A percentile compares a stretch with the other conserved stretches of the same genome.
phyloP scores from a whole-genome alignment of 2,329 filamentous ascomycete genomes.

The Colletotrichum sp. region DNA sequence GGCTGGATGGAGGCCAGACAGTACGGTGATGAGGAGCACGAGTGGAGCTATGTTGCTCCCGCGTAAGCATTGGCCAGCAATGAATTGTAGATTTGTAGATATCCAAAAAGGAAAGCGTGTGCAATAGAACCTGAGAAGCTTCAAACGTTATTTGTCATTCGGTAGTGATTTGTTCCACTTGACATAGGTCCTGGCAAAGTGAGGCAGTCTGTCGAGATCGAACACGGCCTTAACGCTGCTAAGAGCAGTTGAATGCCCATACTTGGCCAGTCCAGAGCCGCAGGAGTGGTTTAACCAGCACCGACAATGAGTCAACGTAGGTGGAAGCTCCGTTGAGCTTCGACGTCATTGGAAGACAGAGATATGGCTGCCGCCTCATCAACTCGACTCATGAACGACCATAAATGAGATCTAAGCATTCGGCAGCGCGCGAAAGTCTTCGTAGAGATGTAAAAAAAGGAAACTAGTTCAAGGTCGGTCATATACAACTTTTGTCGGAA shows the following conservation, averaged over 20 bases:
- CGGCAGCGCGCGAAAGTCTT: slow-evolving; percentile 23
- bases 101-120: slow-evolving; percentile 13
- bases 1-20: slow-evolving; percentile 95
- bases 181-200: not conserved
- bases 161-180: not conserved
- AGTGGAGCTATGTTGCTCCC: slow-evolving; percentile 76
- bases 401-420: slow-evolving; percentile 14
- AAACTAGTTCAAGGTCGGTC: slow-evolving; percentile 26
- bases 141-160: not conserved
- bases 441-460: slow-evolving; percentile 23
- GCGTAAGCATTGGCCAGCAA: slow-evolving; percentile 26
- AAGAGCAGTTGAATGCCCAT: not conserved
- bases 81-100: slow-evolving; percentile 12
- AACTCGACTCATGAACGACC: not conserved
- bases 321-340: not conserved
- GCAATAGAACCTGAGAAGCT: slow-evolving; percentile 15
- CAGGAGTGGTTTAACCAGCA: not conserved
- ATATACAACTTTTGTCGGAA: slow-evolving; percentile 32
- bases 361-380: not conserved
- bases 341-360: not conserved
- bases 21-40: slow-evolving; percentile 91
- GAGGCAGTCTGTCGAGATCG: not conserved
- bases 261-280: not conserved
- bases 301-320: not conserved
- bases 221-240: not conserved